These are phyloP conservation scores for Sechiopsis laciniata DNA, from an alignment of 306 rosid species.

Conservation along the genomic window DNA sequence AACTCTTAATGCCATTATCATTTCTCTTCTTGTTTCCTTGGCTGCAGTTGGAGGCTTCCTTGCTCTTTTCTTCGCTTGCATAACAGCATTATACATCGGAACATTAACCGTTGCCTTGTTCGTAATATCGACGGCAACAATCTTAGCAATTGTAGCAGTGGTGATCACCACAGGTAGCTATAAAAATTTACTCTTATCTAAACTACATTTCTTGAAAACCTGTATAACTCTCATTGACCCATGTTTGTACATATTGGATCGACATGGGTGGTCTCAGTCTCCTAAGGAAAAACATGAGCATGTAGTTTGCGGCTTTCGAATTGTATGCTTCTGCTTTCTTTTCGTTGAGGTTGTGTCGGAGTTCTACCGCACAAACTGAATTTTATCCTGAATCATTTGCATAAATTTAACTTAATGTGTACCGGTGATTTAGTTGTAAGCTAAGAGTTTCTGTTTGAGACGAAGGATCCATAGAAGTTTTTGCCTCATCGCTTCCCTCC, in stretches of 20 bases:
- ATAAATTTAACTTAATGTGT: background rate
- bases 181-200: constrained; percentile 16
- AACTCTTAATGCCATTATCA: constrained; percentile 60
- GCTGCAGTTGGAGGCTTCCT: constrained; percentile 94
- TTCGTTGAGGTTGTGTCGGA: background rate
- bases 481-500: background rate
- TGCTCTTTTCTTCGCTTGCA: constrained; percentile 70
- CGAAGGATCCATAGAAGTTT: background rate
- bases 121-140: constrained; percentile 51
- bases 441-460: background rate
- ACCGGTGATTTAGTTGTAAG: background rate
- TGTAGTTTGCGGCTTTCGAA: background rate
- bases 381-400: background rate
- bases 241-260: background rate
- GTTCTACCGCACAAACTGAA: no score
- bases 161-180: constrained; percentile 59
- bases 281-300: background rate
- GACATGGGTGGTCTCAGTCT: background rate
- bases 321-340: background rate
- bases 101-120: constrained; percentile 67
- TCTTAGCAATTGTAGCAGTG: constrained; percentile 53
- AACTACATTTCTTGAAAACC: background rate
- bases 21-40: constrained; percentile 65
- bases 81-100: constrained; percentile 65
- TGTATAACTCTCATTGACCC: background rate